A percentile compares a stretch with the other conserved stretches of the same genome.
Evolutionary conservation across 2,329 filamentous ascomycete genomes (phyloP).

Genomic region (Paraphaeosphaeria minitans): DNA sequence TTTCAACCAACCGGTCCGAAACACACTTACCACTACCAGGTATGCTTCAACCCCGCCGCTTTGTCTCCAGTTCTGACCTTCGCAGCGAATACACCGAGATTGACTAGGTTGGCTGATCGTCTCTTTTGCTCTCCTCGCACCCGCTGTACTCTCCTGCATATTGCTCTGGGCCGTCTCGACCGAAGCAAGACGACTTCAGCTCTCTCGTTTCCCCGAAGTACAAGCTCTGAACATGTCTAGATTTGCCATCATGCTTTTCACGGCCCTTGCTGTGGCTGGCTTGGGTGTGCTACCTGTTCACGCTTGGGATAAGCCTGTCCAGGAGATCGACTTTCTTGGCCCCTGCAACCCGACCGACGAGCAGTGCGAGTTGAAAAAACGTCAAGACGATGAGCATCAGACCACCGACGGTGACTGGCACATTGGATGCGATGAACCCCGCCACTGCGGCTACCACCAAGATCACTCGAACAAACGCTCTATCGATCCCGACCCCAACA

Average conservation of each 20-base stretch:
- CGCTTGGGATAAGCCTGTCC: not conserved
- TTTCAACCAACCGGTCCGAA: not conserved
- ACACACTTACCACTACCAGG: not conserved
- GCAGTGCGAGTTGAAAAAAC: not conserved
- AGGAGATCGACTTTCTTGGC: not conserved
- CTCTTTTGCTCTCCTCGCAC: not conserved
- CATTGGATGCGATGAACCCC: constrained; percentile 8
- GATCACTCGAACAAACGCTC: not conserved
- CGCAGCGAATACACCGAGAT: not conserved
- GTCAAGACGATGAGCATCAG: not conserved
- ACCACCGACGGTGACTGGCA: constrained; percentile 11
- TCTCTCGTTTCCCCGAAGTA: not conserved
- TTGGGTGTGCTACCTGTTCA: not conserved
- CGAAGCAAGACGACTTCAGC: not conserved
- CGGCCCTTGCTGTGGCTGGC: not conserved
- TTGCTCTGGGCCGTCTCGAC: not conserved
- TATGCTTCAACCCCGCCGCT: not conserved
- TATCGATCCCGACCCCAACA: not conserved
- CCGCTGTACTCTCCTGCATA: not conserved
- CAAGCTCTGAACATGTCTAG: not conserved
- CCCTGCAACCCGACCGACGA: not conserved
- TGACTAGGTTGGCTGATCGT: not conserved
- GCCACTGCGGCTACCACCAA: constrained; percentile 7
- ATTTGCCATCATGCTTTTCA: constrained; percentile 5
- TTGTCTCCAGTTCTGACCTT: not conserved